Evolutionary conservation across 2,329 filamentous ascomycete species (phyloP), one percentile per base, ranked within the genome.

Genomic region (Colletotrichum costaricense): DNA sequence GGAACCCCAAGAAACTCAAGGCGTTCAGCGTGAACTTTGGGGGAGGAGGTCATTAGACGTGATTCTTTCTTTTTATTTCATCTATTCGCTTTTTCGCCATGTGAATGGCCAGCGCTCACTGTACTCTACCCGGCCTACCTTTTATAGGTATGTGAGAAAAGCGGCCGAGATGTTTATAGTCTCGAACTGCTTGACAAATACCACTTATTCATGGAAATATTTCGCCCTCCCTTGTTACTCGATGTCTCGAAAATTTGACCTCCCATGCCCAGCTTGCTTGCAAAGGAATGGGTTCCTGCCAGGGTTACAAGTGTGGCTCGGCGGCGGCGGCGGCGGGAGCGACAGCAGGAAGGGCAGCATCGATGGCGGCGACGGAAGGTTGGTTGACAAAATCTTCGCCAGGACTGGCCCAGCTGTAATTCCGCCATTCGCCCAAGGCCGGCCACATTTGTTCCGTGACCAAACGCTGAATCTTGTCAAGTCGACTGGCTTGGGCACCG

Each of bases 371-470:
- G 2, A 12, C 33, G 24, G 54, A 30, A 19, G 62, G 80, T 9
- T 77, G 60, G 76, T 87, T 87, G 5, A 84, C 81, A 73, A 85
- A 89, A 0, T 76, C 80, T 38, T 82, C 80, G 3, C 82, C 86
- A 1, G 92, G 92, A 76, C 90, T 92, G 49, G 86, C 84, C 92
- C 92, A 94, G 4, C 88, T 84, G 76, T 88, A 93, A 76, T 92
- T 90, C 75, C 89, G 88, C 87, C 91, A 93, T 24, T 85, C 77
- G 0, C 89, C 92, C 22, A 94, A 79, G 30, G 89, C 86, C 65
- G 84, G 81, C 82, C 90, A 89, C 79, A 94, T 89, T 1, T 77
- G 75, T 2, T 82, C 79, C 33, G 78, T 74, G 2, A 85, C 84
- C 2, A 86, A 72, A 12, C 73, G 77, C 11, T 77, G 77, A 12